Conservation (phyloP, 1,139 yeast species). For the Magnusiomyces paraingens region DNA sequence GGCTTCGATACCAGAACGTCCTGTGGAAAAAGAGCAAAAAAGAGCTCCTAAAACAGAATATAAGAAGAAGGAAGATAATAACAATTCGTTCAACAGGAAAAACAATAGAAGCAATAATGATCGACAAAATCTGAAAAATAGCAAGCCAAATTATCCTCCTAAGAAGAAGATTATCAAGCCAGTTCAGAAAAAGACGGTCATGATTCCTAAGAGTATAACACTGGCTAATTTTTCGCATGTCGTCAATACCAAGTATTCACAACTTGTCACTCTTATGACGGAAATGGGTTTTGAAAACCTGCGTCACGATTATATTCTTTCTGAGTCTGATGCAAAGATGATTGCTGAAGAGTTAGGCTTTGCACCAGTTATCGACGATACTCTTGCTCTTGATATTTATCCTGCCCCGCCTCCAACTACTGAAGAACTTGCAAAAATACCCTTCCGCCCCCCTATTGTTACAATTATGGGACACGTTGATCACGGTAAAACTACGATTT, state of each 20-base stretch:
- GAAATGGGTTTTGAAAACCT: slow-evolving; percentile 71
- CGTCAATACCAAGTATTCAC: slow-evolving; percentile 56
- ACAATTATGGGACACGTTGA: slow-evolving; percentile 99
- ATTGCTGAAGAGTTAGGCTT: slow-evolving; percentile 87
- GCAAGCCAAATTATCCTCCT: no score
- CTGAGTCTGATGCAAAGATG: slow-evolving; percentile 75
- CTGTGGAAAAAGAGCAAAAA: no score
- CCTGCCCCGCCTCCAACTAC: slow-evolving; percentile 39
- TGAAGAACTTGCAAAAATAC: slow-evolving; percentile 32
- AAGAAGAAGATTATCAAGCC: no score
- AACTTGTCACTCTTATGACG: slow-evolving; percentile 51
- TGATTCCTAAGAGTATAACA: slow-evolving; percentile 64
- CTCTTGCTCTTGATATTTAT: slow-evolving; percentile 58
- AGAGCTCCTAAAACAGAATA: no score
- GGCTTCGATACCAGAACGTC: no score
- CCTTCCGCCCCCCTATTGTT: slow-evolving; percentile 84
- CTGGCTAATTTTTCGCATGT: slow-evolving; percentile 72
- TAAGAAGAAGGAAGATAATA: no score
- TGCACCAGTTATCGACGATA: slow-evolving; percentile 50
- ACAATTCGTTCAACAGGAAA: no score
- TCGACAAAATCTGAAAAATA: no score
- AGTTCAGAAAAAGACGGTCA: not conserved
- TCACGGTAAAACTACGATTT: slow-evolving; percentile 93
- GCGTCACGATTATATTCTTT: slow-evolving; percentile 72
- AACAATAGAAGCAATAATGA: no score